Evolutionary conservation across 2,329 filamentous ascomycete species (phyloP).

Genomic region (Aspergillus sp.): DNA sequence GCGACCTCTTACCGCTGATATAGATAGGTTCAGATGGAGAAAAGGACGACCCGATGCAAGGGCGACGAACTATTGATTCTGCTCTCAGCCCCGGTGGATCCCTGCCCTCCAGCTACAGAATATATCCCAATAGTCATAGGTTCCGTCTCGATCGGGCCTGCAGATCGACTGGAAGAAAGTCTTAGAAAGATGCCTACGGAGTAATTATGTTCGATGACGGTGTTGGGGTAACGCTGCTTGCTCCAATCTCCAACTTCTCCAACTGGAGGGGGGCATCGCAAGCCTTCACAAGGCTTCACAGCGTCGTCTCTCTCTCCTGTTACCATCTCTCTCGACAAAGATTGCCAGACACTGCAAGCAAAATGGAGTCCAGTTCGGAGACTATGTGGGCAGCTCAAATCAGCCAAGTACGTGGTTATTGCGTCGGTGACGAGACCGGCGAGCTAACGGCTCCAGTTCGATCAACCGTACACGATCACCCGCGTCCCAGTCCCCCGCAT

Average conservation of each 20-base stretch:
- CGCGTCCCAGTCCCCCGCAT: neutral
- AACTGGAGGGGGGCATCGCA: neutral
- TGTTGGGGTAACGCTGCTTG: neutral
- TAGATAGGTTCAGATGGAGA: neutral
- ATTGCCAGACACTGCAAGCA: neutral
- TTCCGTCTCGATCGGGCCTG: neutral
- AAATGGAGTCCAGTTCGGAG: neutral
- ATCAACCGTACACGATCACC: conserved; percentile 1
- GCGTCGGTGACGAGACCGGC: neutral
- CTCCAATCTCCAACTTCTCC: neutral
- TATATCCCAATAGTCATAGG: neutral
- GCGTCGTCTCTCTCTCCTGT: neutral
- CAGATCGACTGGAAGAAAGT: neutral
- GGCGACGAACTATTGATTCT: neutral
- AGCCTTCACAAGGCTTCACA: neutral
- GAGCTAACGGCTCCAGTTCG: neutral
- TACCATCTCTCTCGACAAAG: neutral
- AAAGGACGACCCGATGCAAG: neutral
- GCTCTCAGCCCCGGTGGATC: neutral
- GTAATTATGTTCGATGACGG: neutral
- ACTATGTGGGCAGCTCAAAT: neutral
- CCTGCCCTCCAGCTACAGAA: neutral
- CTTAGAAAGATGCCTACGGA: too few relatives aligned
- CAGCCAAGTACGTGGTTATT: neutral
- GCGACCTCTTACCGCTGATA: neutral